Base-by-base conservation (phyloP, 2,329 filamentous ascomycete genomes). In the Sporothrix sp. region DNA sequence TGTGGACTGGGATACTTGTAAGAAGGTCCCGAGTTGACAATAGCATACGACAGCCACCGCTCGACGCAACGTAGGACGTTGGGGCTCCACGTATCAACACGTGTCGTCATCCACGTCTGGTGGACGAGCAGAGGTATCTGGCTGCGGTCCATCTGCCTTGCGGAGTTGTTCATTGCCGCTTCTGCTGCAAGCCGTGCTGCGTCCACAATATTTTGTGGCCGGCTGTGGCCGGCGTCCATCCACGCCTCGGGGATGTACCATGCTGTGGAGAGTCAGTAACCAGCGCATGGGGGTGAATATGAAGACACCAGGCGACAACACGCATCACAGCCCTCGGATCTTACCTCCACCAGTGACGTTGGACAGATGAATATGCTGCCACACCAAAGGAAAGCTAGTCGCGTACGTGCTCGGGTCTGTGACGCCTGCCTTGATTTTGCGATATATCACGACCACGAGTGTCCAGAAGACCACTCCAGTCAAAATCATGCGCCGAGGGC, bases 81-180 rank as follows among this genome's bases (percentile, higher is more conserved):
- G 20, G 43, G 43, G 16, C 27, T 35, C 43, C 43, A 46, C 13
- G 16, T 30, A 20, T 46, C 43, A 13, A 46, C 35, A 30, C 30
- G 16, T 30, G 43, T 14, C 43, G 43, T 46, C 28, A 9, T n/a
- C 43, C 43, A 46, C 20, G 43, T 46, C 43, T 46, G 43, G 43
- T 46, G 43, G 13, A 46, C 43, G 18, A 46, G 20, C 14, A 46
- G 30, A 16, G 43, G 43, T 16, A 46, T 46, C 5, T n/a, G 43
- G 18, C 18, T 21, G 30, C 7, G 11, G 14, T 46, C 43, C 43
- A 25, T 46, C 13, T 30, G 30, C 30, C 43, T 28, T 16, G 43
- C 43, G 20, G 30, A 18, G 18, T 30, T 46, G 10, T 16, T 21
- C 9, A 18, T n/a, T 18, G 43, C 43, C 18, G 43, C 43, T 20